Base-by-base conservation (phyloP, 192 early-diverging fungal species). In the Backusella morwellensis region DNA sequence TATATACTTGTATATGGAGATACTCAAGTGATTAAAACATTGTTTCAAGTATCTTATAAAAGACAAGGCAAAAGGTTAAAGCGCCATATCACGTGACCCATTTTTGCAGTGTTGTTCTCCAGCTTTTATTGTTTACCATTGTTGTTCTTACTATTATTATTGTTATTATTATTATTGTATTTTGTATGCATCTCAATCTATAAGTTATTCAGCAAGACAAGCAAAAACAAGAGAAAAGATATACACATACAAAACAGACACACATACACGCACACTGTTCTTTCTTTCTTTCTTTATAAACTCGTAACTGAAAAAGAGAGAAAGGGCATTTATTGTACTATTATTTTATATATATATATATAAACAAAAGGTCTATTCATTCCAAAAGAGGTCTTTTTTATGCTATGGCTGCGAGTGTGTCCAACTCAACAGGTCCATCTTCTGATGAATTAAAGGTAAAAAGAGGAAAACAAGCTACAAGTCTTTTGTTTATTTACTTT, bases 391-490 rank as follows among this genome's bases (percentile, higher is more conserved):
- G 19, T 38, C 40, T 35, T 23, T 23, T 70, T 14, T 70, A 70
- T 70, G 36, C 69, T 70, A 70, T 70, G 69, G 35, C 69, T 40
- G 40, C 69, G 40, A 40, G 40, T 70, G 40, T 70, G 15, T 41
- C n/a, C n/a, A 70, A 70, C 69, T 41, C 35, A 26, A 38, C 69
- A 21, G 17, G 21, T 70, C 36, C 35, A 70, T n/a, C 40, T 42
- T 70, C 69, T 70, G 69, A 35, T 38, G 69, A 70, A 41, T 41
- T 70, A 70, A 42, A 35, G 36, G 40, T 41, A 19, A 66, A 23
- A 66, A 5, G 12, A 66, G 32, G 14, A 34, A 66, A 66, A 2
- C 1, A 66, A 66, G 36, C 14, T 40, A 8, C 7, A 19, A 38
- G 19, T 7, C 19, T 34, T 40, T 40, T 36, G 8, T 34, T 52